Evolutionary conservation across 2,329 filamentous ascomycete genomes (phyloP).

Genomic region (Exophiala viscosa): DNA sequence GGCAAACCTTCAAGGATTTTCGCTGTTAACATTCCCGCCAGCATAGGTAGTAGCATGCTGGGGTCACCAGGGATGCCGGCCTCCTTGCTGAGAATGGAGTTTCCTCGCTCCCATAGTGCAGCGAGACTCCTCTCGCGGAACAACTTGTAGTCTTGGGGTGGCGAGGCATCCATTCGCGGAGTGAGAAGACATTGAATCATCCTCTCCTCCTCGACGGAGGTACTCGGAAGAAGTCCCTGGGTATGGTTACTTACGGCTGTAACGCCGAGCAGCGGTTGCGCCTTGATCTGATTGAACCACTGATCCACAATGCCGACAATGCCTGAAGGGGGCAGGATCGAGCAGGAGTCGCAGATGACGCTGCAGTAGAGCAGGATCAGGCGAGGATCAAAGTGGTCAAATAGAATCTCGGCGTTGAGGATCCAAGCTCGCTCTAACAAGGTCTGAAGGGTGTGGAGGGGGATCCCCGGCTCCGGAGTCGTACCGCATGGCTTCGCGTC

Average conservation of each 20-base stretch:
- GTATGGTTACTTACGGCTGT: neutral
- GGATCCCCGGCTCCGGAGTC: neutral
- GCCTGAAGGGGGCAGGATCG: neutral
- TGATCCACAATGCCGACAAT: neutral
- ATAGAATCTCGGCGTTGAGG: conserved; percentile 8
- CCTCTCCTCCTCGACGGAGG: neutral
- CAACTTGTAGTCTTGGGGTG: conserved; percentile 1
- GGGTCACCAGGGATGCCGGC: neutral
- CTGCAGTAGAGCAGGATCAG: conserved; percentile 5
- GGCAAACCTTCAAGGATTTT: conserved; percentile 1
- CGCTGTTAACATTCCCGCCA: conserved; percentile 1
- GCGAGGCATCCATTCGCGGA: neutral
- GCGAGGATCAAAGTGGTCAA: conserved; percentile 5
- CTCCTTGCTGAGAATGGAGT: neutral
- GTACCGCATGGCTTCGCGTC: neutral
- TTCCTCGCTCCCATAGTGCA: conserved; percentile 1
- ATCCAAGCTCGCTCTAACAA: conserved; percentile 4
- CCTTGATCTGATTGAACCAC: conserved; percentile 2
- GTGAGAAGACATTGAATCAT: neutral
- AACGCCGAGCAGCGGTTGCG: neutral
- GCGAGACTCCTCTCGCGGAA: neutral
- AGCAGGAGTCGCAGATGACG: conserved; percentile 5
- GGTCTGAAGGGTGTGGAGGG: neutral
- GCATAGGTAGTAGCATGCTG: neutral
- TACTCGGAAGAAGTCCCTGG: neutral